Percentiles rank a stretch among this genome's conserved stretches.
Conservation (phyloP, 768 basidiomycete genomes). For the Calocybe indica region DNA sequence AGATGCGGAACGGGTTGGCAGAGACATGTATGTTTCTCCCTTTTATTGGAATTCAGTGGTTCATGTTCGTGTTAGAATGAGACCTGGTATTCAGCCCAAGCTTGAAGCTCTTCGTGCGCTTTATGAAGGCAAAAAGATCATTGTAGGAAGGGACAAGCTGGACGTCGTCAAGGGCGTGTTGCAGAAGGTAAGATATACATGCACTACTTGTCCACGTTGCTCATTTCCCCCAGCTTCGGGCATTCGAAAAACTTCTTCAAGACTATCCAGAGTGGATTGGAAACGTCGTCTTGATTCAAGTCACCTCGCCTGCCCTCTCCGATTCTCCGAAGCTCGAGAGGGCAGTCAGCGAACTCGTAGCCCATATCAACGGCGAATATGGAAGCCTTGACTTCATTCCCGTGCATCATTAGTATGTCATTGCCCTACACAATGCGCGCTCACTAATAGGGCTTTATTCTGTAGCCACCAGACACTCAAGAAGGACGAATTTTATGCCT, state of each 20-base stretch:
- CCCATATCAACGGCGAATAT: constrained; percentile 93
- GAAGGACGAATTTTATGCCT: constrained; percentile 96
- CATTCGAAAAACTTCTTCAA: constrained; percentile 89
- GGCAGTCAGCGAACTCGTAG: constrained; percentile 88
- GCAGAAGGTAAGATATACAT: constrained; percentile 64
- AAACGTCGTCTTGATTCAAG: constrained; percentile 84
- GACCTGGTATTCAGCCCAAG: constrained; percentile 87
- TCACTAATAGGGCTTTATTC: background rate
- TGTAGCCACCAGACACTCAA: constrained; percentile 91
- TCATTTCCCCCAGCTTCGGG: constrained; percentile 57
- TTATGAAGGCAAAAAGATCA: constrained; percentile 97
- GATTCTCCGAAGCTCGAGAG: constrained; percentile 93
- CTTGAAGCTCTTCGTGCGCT: constrained; percentile 74
- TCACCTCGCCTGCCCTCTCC: constrained; percentile 87
- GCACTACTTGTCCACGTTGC: background rate
- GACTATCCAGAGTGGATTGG: constrained; percentile 96
- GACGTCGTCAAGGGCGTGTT: constrained; percentile 98
- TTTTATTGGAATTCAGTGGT: background rate
- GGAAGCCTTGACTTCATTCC: constrained; percentile 94
- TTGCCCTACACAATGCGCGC: background rate
- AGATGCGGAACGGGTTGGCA: constrained; percentile 83
- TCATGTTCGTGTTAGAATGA: constrained; percentile 33
- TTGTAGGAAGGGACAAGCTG: constrained; percentile 94
- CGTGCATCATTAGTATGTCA: constrained; percentile 91
- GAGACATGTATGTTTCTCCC: constrained; percentile 55